Evolutionary conservation across 441 rosid genomes (phyloP).

Genomic region (Adansonia gregorii): DNA sequence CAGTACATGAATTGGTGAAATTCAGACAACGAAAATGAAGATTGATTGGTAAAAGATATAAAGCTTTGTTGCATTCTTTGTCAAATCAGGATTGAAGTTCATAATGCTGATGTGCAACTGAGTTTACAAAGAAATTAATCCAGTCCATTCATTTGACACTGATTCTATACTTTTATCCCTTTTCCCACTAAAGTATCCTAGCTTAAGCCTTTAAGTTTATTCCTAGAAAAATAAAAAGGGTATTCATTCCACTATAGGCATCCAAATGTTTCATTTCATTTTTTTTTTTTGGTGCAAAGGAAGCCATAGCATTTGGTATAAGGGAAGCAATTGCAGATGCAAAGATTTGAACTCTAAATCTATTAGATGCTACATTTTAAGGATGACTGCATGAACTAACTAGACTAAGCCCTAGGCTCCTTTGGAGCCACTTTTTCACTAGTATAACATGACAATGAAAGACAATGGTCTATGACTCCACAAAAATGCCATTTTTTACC

Average conservation of each 20-base stretch:
- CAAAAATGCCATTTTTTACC: background rate
- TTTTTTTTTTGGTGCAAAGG: background rate
- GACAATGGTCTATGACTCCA: background rate
- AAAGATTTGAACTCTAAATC: background rate
- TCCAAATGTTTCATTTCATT: background rate
- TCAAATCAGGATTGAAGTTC: background rate
- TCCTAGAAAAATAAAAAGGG: slow-evolving; percentile 2
- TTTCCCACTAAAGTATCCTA: background rate
- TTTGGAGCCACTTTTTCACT: background rate
- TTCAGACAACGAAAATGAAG: too few relatives aligned
- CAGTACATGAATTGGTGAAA: background rate
- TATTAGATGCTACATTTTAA: background rate
- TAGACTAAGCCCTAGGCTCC: background rate
- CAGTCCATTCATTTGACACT: slow-evolving; percentile 2
- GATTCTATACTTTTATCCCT: background rate
- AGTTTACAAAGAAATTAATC: background rate
- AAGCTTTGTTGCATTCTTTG: slow-evolving; percentile 11
- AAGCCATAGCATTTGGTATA: background rate
- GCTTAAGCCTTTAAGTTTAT: background rate
- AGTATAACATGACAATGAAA: background rate
- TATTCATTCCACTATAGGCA: background rate
- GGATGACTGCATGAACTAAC: background rate
- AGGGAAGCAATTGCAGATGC: background rate
- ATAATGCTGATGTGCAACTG: slow-evolving; percentile 1
- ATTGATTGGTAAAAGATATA: background rate